These are phyloP conservation scores for Botrytis fragariae DNA, from an alignment of 2,329 filamentous ascomycete species.

Conservation along the genomic window DNA sequence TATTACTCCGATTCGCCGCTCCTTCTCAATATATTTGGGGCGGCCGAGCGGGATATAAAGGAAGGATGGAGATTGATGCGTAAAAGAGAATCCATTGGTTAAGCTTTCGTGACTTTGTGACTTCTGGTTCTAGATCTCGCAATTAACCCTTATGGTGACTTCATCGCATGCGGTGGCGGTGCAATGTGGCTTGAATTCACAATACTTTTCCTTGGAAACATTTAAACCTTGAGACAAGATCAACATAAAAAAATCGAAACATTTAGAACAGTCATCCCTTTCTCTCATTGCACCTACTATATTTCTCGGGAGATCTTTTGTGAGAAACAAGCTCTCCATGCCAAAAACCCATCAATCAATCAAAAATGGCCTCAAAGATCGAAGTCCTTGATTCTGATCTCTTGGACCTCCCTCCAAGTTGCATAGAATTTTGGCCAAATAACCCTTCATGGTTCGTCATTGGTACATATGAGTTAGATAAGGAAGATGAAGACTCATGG, in stretches of 20 bases:
- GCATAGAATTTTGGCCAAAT: slow-evolving; percentile 68
- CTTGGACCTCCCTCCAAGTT: slow-evolving; percentile 71
- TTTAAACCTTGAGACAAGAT: not conserved
- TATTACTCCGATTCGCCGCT: not conserved
- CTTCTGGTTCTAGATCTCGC: not conserved
- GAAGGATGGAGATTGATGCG: not conserved
- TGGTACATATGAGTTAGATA: slow-evolving; percentile 79
- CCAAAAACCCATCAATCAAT: not conserved
- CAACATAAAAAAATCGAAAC: not conserved
- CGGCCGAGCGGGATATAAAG: not conserved
- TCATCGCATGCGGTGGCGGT: not conserved
- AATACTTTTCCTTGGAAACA: not conserved
- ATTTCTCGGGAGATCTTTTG: not conserved
- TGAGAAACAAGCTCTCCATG: not conserved
- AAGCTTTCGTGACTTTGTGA: not conserved
- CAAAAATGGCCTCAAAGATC: slow-evolving; percentile 17
- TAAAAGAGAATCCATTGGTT: not conserved
- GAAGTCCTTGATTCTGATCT: slow-evolving; percentile 18
- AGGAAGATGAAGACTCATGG: slow-evolving; percentile 36
- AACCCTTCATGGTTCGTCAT: slow-evolving; percentile 66
- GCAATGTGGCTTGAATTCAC: slow-evolving; percentile 2
- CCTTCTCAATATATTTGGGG: not conserved
- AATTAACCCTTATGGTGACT: not conserved
- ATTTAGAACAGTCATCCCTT: not conserved
- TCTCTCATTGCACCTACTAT: not conserved